These are phyloP conservation scores for Tolypocladium sp. DNA, from an alignment of 2,329 filamentous ascomycete genomes.

Conservation along the genomic window DNA sequence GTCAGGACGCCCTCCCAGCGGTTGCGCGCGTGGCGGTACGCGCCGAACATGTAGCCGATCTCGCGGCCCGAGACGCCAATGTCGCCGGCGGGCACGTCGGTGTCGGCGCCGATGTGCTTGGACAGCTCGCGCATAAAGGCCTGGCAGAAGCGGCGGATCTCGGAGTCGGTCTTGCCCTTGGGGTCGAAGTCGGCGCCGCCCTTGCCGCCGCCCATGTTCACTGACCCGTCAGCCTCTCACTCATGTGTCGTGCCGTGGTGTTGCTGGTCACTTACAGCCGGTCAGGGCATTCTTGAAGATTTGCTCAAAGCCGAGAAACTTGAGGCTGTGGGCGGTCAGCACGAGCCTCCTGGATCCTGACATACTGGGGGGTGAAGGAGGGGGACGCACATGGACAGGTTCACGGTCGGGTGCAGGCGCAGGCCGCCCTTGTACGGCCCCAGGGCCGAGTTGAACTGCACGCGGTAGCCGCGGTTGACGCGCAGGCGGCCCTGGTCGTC, in stretches of 20 bases:
- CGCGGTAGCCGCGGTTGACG: slow-evolving; percentile 90
- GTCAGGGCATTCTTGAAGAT: slow-evolving; percentile 99
- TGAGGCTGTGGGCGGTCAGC: slow-evolving; percentile 45
- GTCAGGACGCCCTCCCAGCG: slow-evolving; percentile 94
- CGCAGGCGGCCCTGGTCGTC: slow-evolving; percentile 83
- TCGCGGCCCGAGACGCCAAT: slow-evolving; percentile 90
- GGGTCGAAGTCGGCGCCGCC: slow-evolving; percentile 98
- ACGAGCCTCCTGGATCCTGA: neutral
- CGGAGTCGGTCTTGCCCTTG: slow-evolving; percentile 94
- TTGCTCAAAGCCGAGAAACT: slow-evolving; percentile 98
- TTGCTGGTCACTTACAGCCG: slow-evolving; percentile 54
- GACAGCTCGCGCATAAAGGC: slow-evolving; percentile 93
- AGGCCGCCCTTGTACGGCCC: slow-evolving; percentile 98
- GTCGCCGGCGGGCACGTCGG: slow-evolving; percentile 92
- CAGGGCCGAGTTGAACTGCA: slow-evolving; percentile 97
- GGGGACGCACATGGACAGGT: slow-evolving; percentile 49
- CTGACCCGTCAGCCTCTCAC: slow-evolving; percentile 11
- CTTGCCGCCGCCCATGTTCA: slow-evolving; percentile 87
- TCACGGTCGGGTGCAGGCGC: slow-evolving; percentile 86
- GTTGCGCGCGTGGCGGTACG: slow-evolving; percentile 83
- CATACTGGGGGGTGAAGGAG: neutral
- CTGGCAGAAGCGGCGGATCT: slow-evolving; percentile 95
- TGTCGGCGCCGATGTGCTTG: slow-evolving; percentile 94
- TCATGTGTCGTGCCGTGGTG: neutral
- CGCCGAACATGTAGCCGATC: slow-evolving; percentile 90